Evolutionary conservation across 371 early-diverging fungal species (phyloP).

Genomic region (Mortierella sp.): DNA sequence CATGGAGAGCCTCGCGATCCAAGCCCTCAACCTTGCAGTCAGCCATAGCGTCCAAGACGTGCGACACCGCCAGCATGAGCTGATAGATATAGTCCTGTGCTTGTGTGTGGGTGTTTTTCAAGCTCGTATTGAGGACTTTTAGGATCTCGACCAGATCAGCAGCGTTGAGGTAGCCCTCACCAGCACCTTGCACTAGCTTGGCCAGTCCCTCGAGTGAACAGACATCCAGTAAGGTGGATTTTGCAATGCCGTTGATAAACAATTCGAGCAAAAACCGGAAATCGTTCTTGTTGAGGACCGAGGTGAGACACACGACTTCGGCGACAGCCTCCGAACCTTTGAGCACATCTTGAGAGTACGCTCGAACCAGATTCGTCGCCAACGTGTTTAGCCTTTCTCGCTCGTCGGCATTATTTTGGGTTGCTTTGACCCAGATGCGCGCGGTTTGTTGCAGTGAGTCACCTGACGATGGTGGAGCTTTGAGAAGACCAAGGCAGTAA

Average conservation of each 20-base stretch:
- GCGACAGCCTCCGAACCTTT: constrained; percentile 11
- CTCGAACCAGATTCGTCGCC: constrained; percentile 8
- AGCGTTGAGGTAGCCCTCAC: constrained; percentile 11
- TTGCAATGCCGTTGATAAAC: constrained; percentile 6
- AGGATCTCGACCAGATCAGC: constrained; percentile 29
- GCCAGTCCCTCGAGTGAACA: constrained; percentile 15
- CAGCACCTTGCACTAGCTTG: constrained; percentile 10
- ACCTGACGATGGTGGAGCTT: constrained; percentile 1
- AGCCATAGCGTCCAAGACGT: constrained; percentile 22
- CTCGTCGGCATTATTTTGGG: constrained; percentile 13
- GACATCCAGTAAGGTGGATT: constrained; percentile 14
- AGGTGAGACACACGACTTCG: constrained; percentile 8
- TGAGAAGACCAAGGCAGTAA: constrained; percentile 18
- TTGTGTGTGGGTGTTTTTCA: constrained; percentile 20
- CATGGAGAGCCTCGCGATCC: constrained; percentile 13
- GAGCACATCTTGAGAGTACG: constrained; percentile 8
- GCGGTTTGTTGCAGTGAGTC: constrained; percentile 9
- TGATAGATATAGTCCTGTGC: constrained; percentile 5
- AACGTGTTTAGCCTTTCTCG: constrained; percentile 13
- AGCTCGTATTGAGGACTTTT: constrained; percentile 1
- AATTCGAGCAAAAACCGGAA: constrained; percentile 11
- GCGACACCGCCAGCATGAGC: constrained; percentile 10
- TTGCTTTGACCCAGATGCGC: constrained; percentile 12
- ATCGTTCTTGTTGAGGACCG: constrained; percentile 8
- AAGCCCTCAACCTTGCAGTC: constrained; percentile 16